These are phyloP conservation scores for Gyrodon lividus DNA, from an alignment of 768 basidiomycete genomes.

Conservation along the genomic window DNA sequence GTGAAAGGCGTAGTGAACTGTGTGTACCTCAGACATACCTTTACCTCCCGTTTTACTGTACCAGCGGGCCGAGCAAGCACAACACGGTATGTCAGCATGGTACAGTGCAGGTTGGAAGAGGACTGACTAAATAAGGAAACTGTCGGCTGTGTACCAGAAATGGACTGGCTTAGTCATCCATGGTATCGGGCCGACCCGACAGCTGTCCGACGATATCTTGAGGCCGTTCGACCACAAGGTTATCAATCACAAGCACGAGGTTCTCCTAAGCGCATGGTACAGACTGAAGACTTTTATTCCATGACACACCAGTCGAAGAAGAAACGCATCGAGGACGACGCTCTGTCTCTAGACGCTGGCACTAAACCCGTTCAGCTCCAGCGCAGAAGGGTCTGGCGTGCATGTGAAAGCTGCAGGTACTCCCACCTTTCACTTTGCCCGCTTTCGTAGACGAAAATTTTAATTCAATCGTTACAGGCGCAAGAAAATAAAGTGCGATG, in stretches of 20 bases:
- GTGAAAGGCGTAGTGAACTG: conserved; percentile 10
- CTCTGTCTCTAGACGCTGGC: conserved; percentile 49
- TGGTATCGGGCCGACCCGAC: conserved; percentile 38
- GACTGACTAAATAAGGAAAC: conserved; percentile 24
- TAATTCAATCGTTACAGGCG: conserved; percentile 47
- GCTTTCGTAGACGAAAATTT: conserved; percentile 12
- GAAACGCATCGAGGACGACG: conserved; percentile 67
- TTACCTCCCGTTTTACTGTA: conserved; percentile 8
- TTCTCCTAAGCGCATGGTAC: conserved; percentile 21
- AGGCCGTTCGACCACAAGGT: conserved; percentile 18
- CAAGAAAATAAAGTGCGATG: conserved; percentile 94
- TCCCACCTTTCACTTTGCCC: conserved; percentile 8
- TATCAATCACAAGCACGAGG: conserved; percentile 19
- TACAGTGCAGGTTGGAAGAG: conserved; percentile 19
- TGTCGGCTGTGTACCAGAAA: conserved; percentile 25
- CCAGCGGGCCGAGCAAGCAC: neutral
- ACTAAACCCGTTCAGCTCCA: conserved; percentile 76
- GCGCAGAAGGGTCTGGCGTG: conserved; percentile 80
- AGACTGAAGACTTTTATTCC: conserved; percentile 45
- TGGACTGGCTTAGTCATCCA: conserved; percentile 35
- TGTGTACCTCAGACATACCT: conserved; percentile 25
- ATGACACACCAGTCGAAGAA: conserved; percentile 69
- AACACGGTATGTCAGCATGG: conserved; percentile 18
- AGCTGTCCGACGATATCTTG: conserved; percentile 34
- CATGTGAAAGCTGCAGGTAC: conserved; percentile 86